A percentile compares a stretch with the other conserved stretches of the same genome.
Evolutionary conservation across 2,329 filamentous ascomycete genomes (phyloP).

Genomic region (Ceratocystis destructans): DNA sequence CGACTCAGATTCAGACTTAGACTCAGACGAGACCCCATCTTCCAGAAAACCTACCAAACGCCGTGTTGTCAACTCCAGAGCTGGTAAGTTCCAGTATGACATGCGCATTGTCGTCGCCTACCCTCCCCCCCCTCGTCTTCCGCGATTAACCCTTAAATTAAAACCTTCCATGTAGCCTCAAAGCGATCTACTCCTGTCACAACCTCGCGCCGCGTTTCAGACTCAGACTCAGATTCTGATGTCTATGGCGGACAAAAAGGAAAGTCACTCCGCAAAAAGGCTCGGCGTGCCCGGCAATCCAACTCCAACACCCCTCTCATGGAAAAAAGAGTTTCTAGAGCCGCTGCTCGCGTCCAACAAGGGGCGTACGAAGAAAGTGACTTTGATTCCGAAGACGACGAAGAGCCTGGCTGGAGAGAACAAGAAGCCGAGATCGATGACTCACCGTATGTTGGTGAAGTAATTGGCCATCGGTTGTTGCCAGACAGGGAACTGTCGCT

Average conservation of each 20-base stretch:
- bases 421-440: constrained; percentile 58
- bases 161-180: constrained; percentile 33
- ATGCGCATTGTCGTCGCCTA: constrained; percentile 5
- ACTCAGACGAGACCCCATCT: constrained; percentile 51
- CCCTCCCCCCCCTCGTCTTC: constrained; percentile 1
- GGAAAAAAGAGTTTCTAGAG: constrained; percentile 87
- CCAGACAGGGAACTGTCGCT: constrained; percentile 48
- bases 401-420: constrained; percentile 48
- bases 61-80: constrained; percentile 50
- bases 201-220: constrained; percentile 36
- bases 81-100: constrained; percentile 36
- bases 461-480: constrained; percentile 72
- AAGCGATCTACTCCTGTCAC: constrained; percentile 42
- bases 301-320: constrained; percentile 53
- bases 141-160: constrained; percentile 20
- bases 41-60: constrained; percentile 52
- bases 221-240: constrained; percentile 58
- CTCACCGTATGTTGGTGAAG: constrained; percentile 74
- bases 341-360: constrained; percentile 57
- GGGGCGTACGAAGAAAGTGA: constrained; percentile 53
- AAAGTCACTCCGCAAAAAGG: constrained; percentile 59
- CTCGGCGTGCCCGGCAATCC: constrained; percentile 57
- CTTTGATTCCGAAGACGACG: constrained; percentile 47
- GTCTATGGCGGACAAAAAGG: constrained; percentile 66
- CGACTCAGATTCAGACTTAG: constrained; percentile 38